Evolutionary conservation across 257 asterid genomes (phyloP), one percentile per base, ranked within the genome.

Genomic region (Jacaranda mimosifolia): DNA sequence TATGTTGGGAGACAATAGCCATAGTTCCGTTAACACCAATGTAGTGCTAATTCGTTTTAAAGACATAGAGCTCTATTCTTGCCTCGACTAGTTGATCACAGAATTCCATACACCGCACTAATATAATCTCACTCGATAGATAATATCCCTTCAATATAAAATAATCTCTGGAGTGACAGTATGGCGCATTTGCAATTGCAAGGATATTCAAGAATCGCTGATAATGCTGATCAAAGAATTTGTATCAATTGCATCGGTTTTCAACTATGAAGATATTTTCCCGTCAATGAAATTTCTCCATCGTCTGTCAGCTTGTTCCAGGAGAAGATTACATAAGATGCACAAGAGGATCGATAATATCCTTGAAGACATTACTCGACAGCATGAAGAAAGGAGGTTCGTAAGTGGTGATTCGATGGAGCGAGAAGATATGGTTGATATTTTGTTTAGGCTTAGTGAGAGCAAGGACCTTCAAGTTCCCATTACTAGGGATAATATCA

Each of bases 221-320:
- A 57, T 81, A 12, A 15, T 12, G 46, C 39, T 64, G 35, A 66
- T 81, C 74, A 81, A 81, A 48, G 82, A 70, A 57, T 75, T 66
- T 19, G 79, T 76, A 40, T 42, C 78, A 14, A 46, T 76, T 19
- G 81, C 75, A 6, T 75, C 67, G 1, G 38, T 76, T 64, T 81
- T 81, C 73, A 81, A 81, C 35, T 36, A 71, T 52, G 76, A 75
- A 18, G 81, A 81, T 71, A 36, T 81, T 49, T 81, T 81, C 70
- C 81, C 81, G 4, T 70, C 81, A 48, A 45, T 64, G 79, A 76
- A 57, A 10, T 76, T 70, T 72, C 76, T 81, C 67, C 81, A 81
- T 76, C 72, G 46, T 39, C 42, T 81, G 39, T 81, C 76, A 39
- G 72, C 76, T 8, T 79, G 81, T 7, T 76, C 79, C 4, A 19